Evolutionary conservation across 2,329 filamentous ascomycete species (phyloP).

Genomic region (Exophiala viscosa): DNA sequence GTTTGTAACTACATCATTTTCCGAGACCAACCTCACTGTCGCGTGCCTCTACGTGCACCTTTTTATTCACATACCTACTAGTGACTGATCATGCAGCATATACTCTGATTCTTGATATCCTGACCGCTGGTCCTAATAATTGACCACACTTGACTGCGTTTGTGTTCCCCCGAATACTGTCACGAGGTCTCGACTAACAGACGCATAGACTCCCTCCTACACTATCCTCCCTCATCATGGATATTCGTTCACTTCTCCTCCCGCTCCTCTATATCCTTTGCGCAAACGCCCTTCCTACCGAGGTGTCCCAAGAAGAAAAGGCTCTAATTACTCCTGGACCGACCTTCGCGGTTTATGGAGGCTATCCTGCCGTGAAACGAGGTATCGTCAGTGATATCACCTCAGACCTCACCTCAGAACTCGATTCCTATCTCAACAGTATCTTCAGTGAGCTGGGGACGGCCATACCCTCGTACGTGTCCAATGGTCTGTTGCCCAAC

Average conservation of each 20-base stretch:
- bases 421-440: constrained; percentile 31
- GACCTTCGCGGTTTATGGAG: constrained; percentile 38
- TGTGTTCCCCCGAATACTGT: too few relatives aligned
- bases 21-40: too few relatives aligned
- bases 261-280: constrained; percentile 1
- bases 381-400: constrained; percentile 52
- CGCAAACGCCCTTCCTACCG: constrained; percentile 13
- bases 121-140: too few relatives aligned
- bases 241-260: neutral
- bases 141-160: too few relatives aligned
- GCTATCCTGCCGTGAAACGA: constrained; percentile 43
- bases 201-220: too few relatives aligned
- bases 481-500: constrained; percentile 63
- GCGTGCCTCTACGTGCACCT: too few relatives aligned
- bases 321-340: constrained; percentile 44
- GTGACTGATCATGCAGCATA: too few relatives aligned
- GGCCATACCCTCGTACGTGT: constrained; percentile 57
- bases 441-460: constrained; percentile 51
- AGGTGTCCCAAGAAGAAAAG: constrained; percentile 11
- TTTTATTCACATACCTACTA: too few relatives aligned
- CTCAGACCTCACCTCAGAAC: constrained; percentile 42
- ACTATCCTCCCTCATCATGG: neutral
- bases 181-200: too few relatives aligned
- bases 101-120: too few relatives aligned
- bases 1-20: too few relatives aligned